Evolutionary conservation across 176 grass and related monocot species (phyloP).

Genomic region (Elaeis guineensis): DNA sequence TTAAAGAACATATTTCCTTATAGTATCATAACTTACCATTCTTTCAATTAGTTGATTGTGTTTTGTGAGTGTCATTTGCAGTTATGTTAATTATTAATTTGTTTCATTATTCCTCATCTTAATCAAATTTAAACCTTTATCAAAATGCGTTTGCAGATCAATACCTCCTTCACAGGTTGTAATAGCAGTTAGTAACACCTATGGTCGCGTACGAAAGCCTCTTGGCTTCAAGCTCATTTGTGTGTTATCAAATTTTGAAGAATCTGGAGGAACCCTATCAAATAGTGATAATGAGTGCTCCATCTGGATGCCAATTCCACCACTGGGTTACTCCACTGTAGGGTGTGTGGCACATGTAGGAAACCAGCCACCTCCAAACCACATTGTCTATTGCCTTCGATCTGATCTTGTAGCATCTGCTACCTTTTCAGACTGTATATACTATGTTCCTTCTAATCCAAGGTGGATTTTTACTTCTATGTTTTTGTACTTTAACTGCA

Average conservation of each 20-base stretch:
- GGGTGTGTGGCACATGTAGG: slow-evolving; percentile 83
- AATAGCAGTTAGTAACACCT: slow-evolving; percentile 84
- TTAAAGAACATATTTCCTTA: too few relatives aligned
- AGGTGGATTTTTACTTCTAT: slow-evolving; percentile 31
- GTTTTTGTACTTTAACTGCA: not conserved
- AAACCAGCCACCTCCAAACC: slow-evolving; percentile 68
- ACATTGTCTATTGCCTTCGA: slow-evolving; percentile 82
- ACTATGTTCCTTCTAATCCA: slow-evolving; percentile 31
- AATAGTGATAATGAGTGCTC: slow-evolving; percentile 57
- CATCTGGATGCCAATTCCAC: slow-evolving; percentile 83
- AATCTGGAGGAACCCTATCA: slow-evolving; percentile 11
- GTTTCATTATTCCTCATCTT: not conserved
- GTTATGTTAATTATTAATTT: too few relatives aligned
- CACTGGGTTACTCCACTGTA: slow-evolving; percentile 69
- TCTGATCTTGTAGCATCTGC: slow-evolving; percentile 77
- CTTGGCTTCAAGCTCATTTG: slow-evolving; percentile 74
- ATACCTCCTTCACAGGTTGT: slow-evolving; percentile 94
- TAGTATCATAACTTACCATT: too few relatives aligned
- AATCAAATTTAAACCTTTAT: slow-evolving; percentile 22
- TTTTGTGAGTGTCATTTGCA: too few relatives aligned
- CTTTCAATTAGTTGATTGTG: too few relatives aligned
- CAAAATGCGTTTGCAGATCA: slow-evolving; percentile 39
- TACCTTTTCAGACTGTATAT: slow-evolving; percentile 69
- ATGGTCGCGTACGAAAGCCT: slow-evolving; percentile 92
- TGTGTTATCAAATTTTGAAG: slow-evolving; percentile 39